Base-by-base conservation (phyloP, 2,329 filamentous ascomycete species). In the Exserohilum turcica region DNA sequence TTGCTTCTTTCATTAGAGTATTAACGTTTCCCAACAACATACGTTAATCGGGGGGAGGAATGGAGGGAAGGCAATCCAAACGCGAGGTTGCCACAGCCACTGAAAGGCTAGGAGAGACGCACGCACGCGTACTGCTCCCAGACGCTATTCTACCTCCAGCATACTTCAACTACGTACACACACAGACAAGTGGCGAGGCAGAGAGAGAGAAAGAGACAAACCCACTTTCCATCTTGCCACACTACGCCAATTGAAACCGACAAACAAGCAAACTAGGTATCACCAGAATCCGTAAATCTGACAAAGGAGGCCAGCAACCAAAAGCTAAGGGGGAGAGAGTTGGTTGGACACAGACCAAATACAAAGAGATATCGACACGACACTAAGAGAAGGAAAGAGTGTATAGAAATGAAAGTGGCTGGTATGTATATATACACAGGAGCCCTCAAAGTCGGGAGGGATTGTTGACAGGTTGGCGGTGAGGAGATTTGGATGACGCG, bases 1-100 rank as follows among this genome's bases (percentile, higher is more conserved):
- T 49, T 28, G 37, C 45, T 54, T 50, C 32, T 48, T 54, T 54
- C 47, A 53, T 49, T 49, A 53, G 29, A 48, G 29, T 53, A 53
- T 53, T 53, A 53, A 48, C 50, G 38, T 53, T 40, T 31, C 28
- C 38, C 44, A 47, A 44, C 18, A 35, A 21, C 19, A 27, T 12
- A 47, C 48, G 48, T 52, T 29, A 52, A 52, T 38, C 24, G 38
- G 27, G 27, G 38, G 40, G 27, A n/a, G n/a, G 18, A 21, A 19
- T 2, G 15, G 40, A 33, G 13, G 38, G 21, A 21, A 40, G 38
- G 40, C 28, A 33, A 18, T n/a, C n/a, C 19, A 36, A 45, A 45
- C 19, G 19, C 31, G n/a, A 18, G 18, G 18, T 29, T 15, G 12
- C 27, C 24, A 10, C 38, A 29, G 27, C 10, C 38, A 42, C 9